Evolutionary conservation across 257 asterid genomes (phyloP).

Genomic region (Solanum paucissectum): DNA sequence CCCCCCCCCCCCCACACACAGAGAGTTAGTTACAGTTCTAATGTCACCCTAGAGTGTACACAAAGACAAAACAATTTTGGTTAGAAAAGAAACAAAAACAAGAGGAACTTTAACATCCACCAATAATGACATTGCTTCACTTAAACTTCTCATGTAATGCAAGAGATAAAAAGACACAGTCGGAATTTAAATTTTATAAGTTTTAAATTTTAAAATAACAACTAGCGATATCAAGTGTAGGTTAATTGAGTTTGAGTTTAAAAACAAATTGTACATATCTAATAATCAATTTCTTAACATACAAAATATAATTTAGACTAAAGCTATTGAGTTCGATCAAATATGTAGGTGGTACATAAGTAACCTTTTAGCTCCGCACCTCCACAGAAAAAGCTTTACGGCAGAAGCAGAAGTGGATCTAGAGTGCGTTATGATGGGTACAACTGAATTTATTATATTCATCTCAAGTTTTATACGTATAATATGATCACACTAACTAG

Average conservation of each 20-base stretch:
- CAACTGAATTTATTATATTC: not conserved
- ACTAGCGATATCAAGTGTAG: not conserved
- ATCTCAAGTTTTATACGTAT: not conserved
- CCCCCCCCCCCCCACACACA: too few species aligned
- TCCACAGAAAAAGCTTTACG: not conserved
- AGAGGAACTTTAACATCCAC: not conserved
- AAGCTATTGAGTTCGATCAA: not conserved
- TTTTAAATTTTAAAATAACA: not conserved
- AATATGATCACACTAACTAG: not conserved
- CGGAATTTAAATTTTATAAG: not conserved
- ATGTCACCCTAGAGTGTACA: conserved; percentile 13
- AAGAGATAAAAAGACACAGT: not conserved
- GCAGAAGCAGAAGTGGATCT: not conserved
- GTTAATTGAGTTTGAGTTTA: not conserved
- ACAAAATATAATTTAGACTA: not conserved
- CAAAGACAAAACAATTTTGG: not conserved
- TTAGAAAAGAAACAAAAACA: not conserved
- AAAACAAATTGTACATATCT: not conserved
- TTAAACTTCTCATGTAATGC: conserved; percentile 7
- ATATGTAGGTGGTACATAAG: not conserved
- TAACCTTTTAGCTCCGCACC: not conserved
- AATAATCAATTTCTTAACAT: not conserved
- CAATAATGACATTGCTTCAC: conserved; percentile 6
- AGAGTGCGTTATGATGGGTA: not conserved
- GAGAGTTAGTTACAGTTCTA: not conserved